Percentiles rank a stretch among this genome's conserved stretches.
Conservation (phyloP, 768 basidiomycete species). For the Kwoniella mangroviensis region DNA sequence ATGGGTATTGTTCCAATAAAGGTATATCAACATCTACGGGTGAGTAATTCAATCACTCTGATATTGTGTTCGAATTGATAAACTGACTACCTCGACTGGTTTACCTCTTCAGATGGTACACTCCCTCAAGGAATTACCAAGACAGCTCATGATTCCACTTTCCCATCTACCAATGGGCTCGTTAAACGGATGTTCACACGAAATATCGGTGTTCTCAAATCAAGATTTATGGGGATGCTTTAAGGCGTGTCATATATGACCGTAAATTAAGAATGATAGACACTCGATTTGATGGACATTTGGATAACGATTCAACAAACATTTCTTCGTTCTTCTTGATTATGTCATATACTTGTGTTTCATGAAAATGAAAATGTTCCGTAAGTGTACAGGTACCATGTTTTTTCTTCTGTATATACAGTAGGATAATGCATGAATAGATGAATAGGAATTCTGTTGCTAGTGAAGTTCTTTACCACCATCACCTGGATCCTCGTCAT, state of each 20-base stretch:
- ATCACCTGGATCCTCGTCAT: neutral
- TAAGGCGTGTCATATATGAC: neutral
- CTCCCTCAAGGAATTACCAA: slow-evolving; percentile 3
- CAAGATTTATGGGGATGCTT: neutral
- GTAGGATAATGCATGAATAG: too few species aligned
- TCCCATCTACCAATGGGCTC: neutral
- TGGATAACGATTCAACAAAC: too few species aligned
- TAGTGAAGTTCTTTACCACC: too few species aligned
- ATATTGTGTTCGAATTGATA: neutral
- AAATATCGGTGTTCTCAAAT: slow-evolving; percentile 10
- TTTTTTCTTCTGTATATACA: too few species aligned
- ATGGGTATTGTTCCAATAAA: neutral
- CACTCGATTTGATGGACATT: too few species aligned
- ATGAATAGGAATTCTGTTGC: too few species aligned
- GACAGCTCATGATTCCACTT: neutral
- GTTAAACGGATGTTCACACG: neutral
- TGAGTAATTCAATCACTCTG: neutral
- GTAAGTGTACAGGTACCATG: too few species aligned
- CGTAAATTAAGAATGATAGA: neutral
- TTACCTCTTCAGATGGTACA: neutral
- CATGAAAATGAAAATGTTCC: too few species aligned
- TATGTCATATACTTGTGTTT: too few species aligned
- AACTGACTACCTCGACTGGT: neutral
- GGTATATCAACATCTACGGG: neutral
- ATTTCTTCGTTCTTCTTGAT: too few species aligned